phyloP scores from a whole-genome alignment of 352 stramenopile genomes.

The Pythium guiyangense region DNA sequence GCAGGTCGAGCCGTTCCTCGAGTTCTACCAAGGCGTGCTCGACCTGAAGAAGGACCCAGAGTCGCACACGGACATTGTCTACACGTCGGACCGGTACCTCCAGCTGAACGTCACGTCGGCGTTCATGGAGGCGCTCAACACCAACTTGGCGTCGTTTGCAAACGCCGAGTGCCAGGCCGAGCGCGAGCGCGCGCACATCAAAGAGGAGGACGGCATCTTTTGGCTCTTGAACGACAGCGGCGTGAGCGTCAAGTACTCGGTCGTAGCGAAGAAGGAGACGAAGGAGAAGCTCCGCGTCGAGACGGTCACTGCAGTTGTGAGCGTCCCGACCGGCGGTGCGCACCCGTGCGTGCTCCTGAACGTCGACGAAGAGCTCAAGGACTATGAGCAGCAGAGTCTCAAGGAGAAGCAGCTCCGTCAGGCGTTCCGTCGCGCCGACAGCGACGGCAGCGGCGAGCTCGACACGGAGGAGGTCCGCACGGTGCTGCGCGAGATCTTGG shows the following conservation, averaged over 20 bases:
- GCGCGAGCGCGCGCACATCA: conserved; percentile 67
- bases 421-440: conserved; percentile 73
- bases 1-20: conserved; percentile 80
- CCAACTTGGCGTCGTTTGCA: conserved; percentile 59
- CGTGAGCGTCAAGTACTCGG: conserved; percentile 74
- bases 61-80: conserved; percentile 57
- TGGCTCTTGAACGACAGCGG: conserved; percentile 85
- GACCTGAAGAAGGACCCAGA: conserved; percentile 76
- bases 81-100: conserved; percentile 80
- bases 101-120: conserved; percentile 82
- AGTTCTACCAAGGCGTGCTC: conserved; percentile 79
- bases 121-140: conserved; percentile 80
- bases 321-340: conserved; percentile 40
- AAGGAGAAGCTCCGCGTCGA: conserved; percentile 47
- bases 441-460: conserved; percentile 70
- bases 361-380: conserved; percentile 57
- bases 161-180: conserved; percentile 42
- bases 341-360: conserved; percentile 63
- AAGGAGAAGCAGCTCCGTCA: conserved; percentile 85
- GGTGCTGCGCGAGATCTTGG: conserved; percentile 67
- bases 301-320: conserved; percentile 47
- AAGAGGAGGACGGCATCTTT: conserved; percentile 76
- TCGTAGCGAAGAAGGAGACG: conserved; percentile 65
- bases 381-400: conserved; percentile 69
- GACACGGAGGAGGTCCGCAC: conserved; percentile 71